These are phyloP conservation scores for Boletus barrowsii DNA, from an alignment of 768 basidiomycete genomes.

Conservation along the genomic window DNA sequence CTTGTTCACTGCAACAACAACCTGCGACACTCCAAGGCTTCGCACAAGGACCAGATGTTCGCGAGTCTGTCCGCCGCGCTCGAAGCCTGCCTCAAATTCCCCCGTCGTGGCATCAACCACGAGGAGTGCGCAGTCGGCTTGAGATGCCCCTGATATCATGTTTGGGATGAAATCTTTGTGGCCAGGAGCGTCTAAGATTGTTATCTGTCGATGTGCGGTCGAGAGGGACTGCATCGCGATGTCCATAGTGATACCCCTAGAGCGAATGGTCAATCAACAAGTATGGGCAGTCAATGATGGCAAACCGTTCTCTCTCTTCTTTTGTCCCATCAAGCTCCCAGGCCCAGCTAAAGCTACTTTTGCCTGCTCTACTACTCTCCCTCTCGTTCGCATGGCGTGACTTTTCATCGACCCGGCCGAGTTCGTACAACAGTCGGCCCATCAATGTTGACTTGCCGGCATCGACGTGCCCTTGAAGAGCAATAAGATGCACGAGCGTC, in stretches of 20 bases:
- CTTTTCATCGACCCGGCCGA: constrained; percentile 86
- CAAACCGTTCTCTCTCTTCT: constrained; percentile 90
- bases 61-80: constrained; percentile 89
- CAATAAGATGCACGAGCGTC: constrained; percentile 7
- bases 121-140: constrained; percentile 92
- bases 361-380: constrained; percentile 85
- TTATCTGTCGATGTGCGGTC: constrained; percentile 76
- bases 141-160: constrained; percentile 98
- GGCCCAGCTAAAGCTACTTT: constrained; percentile 95
- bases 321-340: constrained; percentile 93
- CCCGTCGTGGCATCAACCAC: constrained; percentile 89
- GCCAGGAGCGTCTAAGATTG: constrained; percentile 95
- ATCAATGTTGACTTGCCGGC: constrained; percentile 98
- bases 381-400: constrained; percentile 80
- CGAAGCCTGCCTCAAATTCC: constrained; percentile 96
- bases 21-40: constrained; percentile 87
- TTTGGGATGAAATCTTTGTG: constrained; percentile 98
- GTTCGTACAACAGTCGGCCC: constrained; percentile 90
- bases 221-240: constrained; percentile 79
- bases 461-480: constrained; percentile 84
- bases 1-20: constrained; percentile 94
- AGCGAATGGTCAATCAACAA: constrained; percentile 6
- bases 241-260: constrained; percentile 97
- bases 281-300: neutral
- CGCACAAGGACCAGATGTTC: constrained; percentile 91